Conservation (phyloP, 1,139 yeast genomes). For the Debaryomycetaceae sp. region DNA sequence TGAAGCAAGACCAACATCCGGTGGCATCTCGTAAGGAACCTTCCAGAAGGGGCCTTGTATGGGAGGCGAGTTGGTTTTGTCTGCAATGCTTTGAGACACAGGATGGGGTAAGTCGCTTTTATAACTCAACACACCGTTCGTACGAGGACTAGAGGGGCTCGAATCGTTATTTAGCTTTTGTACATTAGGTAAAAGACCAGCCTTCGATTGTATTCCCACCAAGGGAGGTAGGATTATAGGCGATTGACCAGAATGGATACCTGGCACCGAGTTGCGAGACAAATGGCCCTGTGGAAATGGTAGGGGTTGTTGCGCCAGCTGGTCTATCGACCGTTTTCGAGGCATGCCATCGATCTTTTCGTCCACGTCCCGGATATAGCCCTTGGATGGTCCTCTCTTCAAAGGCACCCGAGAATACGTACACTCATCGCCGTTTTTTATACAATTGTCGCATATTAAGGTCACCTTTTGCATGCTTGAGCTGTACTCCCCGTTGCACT, state of each 20-base stretch:
- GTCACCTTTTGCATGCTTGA: constrained; percentile 40
- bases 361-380: constrained; percentile 48
- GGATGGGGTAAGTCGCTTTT: constrained; percentile 5
- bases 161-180: constrained; percentile 11
- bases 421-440: constrained; percentile 51
- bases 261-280: background rate
- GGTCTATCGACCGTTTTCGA: background rate
- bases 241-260: constrained; percentile 1
- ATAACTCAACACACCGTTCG: constrained; percentile 9
- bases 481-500: constrained; percentile 57
- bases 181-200: constrained; percentile 7
- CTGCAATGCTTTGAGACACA: constrained; percentile 3
- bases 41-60: constrained; percentile 50
- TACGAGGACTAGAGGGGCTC: constrained; percentile 19
- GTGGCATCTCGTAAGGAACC: constrained; percentile 51
- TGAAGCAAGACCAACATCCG: constrained; percentile 4
- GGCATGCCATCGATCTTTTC: constrained; percentile 23
- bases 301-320: constrained; percentile 12
- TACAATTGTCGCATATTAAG: constrained; percentile 55
- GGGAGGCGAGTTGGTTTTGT: constrained; percentile 27
- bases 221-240: constrained; percentile 14
- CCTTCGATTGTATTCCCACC: constrained; percentile 10
- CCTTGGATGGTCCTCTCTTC: constrained; percentile 77
- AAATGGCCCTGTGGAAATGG: constrained; percentile 17
- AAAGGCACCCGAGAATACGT: constrained; percentile 66